Percentiles rank a stretch among this genome's conserved stretches.
phyloP scores from a whole-genome alignment of 768 basidiomycete genomes.

The Postia placenta region DNA sequence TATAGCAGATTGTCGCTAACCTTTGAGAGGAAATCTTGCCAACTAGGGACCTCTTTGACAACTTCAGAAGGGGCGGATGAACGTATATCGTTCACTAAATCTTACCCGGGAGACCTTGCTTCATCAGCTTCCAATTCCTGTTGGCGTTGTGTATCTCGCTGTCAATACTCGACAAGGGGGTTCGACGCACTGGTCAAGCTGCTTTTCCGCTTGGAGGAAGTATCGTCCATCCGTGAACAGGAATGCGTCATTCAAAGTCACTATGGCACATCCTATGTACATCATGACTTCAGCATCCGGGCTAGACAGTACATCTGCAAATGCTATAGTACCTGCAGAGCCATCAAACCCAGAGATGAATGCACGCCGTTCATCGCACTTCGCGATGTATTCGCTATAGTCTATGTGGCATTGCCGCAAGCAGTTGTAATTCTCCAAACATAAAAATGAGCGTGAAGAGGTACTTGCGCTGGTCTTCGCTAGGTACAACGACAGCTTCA shows the following conservation, averaged over 20 bases:
- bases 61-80: too few species aligned
- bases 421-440: too few species aligned
- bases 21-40: slow-evolving; percentile 83
- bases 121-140: slow-evolving; percentile 93
- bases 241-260: slow-evolving; percentile 64
- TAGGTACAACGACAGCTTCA: slow-evolving; percentile 77
- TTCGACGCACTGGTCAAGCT: slow-evolving; percentile 67
- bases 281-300: background rate
- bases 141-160: background rate
- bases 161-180: background rate
- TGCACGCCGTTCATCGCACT: slow-evolving; percentile 75
- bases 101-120: slow-evolving; percentile 76
- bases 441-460: too few species aligned
- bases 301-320: background rate
- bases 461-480: slow-evolving; percentile 85
- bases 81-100: too few species aligned
- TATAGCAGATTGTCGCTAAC: slow-evolving; percentile 26
- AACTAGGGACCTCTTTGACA: slow-evolving; percentile 73
- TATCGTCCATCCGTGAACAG: slow-evolving; percentile 97
- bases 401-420: slow-evolving; percentile 39
- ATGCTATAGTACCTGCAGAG: slow-evolving; percentile 62
- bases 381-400: slow-evolving; percentile 83
- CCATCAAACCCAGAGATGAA: slow-evolving; percentile 95
- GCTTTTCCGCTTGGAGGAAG: slow-evolving; percentile 86
- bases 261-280: slow-evolving; percentile 61